These are phyloP conservation scores for Bondarzewia mesenterica DNA, from an alignment of 1,284 basidiomycete species.

Conservation along the genomic window DNA sequence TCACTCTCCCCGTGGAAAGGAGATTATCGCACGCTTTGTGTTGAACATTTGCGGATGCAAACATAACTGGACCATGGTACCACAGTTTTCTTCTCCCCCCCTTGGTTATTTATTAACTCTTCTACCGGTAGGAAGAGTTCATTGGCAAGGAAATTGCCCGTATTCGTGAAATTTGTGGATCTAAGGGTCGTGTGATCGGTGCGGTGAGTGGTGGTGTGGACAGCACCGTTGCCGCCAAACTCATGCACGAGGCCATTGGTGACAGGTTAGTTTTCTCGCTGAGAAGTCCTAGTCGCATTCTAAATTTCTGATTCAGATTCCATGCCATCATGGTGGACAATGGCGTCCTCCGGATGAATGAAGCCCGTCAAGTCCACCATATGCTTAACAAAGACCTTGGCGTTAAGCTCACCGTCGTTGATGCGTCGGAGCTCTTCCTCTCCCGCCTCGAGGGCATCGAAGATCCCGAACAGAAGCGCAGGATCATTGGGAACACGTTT, in stretches of 20 bases:
- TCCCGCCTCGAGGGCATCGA: slow-evolving; percentile 84
- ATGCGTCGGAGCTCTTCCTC: slow-evolving; percentile 93
- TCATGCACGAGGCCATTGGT: slow-evolving; percentile 99
- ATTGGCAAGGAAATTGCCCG: slow-evolving; percentile 96
- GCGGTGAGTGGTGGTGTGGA: slow-evolving; percentile 98
- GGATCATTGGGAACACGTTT: slow-evolving; percentile 99
- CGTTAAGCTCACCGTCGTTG: slow-evolving; percentile 93
- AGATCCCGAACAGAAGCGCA: slow-evolving; percentile 96
- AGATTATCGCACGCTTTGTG: slow-evolving; percentile 87
- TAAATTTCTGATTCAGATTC: slow-evolving; percentile 56
- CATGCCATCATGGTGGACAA: slow-evolving; percentile 99
- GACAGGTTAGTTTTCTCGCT: slow-evolving; percentile 74
- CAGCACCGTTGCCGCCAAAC: slow-evolving; percentile 95
- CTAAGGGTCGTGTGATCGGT: slow-evolving; percentile 93
- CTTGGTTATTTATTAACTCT: not conserved
- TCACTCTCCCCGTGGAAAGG: slow-evolving; percentile 85
- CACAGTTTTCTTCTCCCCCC: slow-evolving; percentile 11
- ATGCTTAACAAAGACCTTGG: slow-evolving; percentile 94
- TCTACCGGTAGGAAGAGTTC: slow-evolving; percentile 73
- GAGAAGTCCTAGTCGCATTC: too few relatives aligned
- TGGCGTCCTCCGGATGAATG: slow-evolving; percentile 90
- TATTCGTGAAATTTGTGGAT: slow-evolving; percentile 93
- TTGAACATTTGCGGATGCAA: slow-evolving; percentile 79
- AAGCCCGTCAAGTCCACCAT: slow-evolving; percentile 89
- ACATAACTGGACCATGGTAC: slow-evolving; percentile 92